phyloP scores from a whole-genome alignment of 1,284 basidiomycete species.

The Mycena sp. region DNA sequence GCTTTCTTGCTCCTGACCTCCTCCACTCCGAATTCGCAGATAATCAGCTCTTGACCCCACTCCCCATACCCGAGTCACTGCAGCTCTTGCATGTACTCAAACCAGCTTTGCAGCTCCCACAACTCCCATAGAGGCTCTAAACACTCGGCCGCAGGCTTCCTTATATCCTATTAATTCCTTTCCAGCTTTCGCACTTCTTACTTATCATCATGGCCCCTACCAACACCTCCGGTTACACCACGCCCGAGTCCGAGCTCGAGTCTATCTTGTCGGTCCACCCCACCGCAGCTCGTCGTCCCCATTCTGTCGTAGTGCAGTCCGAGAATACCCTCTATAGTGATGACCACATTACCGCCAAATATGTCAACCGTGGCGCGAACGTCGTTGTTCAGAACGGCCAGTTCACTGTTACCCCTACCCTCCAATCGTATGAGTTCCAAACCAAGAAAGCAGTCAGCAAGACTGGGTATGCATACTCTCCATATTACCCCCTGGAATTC shows the following conservation, averaged over 20 bases:
- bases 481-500: conserved; percentile 29
- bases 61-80: conserved; percentile 11
- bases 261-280: conserved; percentile 80
- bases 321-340: conserved; percentile 85
- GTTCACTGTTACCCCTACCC: conserved; percentile 81
- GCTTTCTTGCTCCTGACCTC: background rate
- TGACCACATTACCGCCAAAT: conserved; percentile 86
- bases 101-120: conserved; percentile 84
- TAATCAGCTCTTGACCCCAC: background rate
- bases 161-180: conserved; percentile 59
- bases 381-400: conserved; percentile 78
- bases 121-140: conserved; percentile 81
- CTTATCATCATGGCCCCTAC: conserved; percentile 59
- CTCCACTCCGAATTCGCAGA: no score
- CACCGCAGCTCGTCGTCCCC: conserved; percentile 81
- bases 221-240: conserved; percentile 68
- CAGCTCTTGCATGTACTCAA: conserved; percentile 81
- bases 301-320: conserved; percentile 86
- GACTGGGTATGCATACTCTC: conserved; percentile 79
- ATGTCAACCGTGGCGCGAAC: conserved; percentile 83
- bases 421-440: conserved; percentile 89
- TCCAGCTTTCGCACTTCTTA: conserved; percentile 34
- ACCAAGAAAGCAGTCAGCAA: conserved; percentile 89
- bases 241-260: conserved; percentile 72
- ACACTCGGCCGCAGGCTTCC: conserved; percentile 72